Percentiles rank a stretch among this genome's conserved stretches.
Conservation (phyloP, 345 rosid genomes). For the Ricinus communis region DNA sequence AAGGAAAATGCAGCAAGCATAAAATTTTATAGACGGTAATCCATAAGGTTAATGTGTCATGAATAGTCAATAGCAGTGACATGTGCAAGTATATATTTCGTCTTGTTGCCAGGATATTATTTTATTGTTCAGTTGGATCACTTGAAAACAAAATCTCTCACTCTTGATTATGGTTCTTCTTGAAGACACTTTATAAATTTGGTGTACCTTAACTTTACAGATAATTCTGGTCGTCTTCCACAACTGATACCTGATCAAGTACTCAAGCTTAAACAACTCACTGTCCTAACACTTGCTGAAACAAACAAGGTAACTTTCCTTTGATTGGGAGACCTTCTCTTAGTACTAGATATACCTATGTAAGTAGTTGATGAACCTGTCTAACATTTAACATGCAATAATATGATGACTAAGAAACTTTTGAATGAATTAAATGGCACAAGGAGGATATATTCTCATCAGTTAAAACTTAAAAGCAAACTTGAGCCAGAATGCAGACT, state of each 20-base stretch:
- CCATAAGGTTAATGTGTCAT: background rate
- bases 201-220: slow-evolving; percentile 38
- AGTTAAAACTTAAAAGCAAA: background rate
- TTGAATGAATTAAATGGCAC: background rate
- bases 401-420: background rate
- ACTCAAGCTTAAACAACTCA: slow-evolving; percentile 89
- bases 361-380: background rate
- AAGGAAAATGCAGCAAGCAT: slow-evolving; percentile 1
- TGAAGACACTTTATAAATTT: slow-evolving; percentile 5
- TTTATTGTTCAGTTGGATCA: background rate
- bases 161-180: background rate
- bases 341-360: background rate
- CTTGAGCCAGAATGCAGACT: background rate
- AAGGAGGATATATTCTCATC: background rate
- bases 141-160: background rate
- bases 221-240: slow-evolving; percentile 54
- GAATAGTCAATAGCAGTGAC: background rate
- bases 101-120: background rate
- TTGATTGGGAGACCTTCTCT: background rate
- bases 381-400: background rate
- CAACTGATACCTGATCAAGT: slow-evolving; percentile 72
- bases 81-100: background rate
- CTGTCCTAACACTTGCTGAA: slow-evolving; percentile 91
- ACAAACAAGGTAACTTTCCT: slow-evolving; percentile 61
- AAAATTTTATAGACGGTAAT: background rate